phyloP scores from a whole-genome alignment of 345 rosid genomes.

The Psidium friedrichsthalianum region DNA sequence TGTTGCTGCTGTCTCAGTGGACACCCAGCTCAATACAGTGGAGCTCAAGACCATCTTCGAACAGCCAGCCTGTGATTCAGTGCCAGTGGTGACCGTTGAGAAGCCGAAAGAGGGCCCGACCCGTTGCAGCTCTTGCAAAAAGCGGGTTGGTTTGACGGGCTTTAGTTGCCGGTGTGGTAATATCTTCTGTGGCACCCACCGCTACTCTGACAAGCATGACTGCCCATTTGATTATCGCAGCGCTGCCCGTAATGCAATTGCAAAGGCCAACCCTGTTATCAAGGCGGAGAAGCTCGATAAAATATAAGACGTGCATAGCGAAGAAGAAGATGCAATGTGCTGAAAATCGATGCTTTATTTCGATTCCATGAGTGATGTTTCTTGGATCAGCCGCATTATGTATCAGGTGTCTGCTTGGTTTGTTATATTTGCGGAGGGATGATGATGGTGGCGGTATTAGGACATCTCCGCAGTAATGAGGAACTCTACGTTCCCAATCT shows the following conservation, averaged over 20 bases:
- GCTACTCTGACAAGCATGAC: conserved; percentile 75
- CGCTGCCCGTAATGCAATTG: conserved; percentile 75
- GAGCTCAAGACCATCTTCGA: conserved; percentile 32
- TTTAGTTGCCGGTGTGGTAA: conserved; percentile 77
- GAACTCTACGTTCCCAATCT: conserved; percentile 16
- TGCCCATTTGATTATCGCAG: conserved; percentile 72
- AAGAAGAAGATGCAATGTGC: neutral
- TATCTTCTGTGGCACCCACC: conserved; percentile 70
- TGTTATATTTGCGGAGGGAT: conserved; percentile 11
- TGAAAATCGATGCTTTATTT: conserved; percentile 16
- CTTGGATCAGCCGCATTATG: conserved; percentile 15
- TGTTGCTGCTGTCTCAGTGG: conserved; percentile 22
- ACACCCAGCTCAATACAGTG: conserved; percentile 23
- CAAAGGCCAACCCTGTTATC: conserved; percentile 80
- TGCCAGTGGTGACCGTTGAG: conserved; percentile 19
- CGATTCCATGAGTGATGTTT: conserved; percentile 3
- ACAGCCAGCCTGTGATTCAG: conserved; percentile 25
- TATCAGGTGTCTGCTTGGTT: conserved; percentile 22
- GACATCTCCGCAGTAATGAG: conserved; percentile 13
- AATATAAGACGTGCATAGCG: conserved; percentile 20
- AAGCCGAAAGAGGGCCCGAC: conserved; percentile 68
- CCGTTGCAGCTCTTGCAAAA: conserved; percentile 66
- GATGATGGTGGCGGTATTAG: conserved; percentile 6
- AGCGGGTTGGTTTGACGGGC: conserved; percentile 76
- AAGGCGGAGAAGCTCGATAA: conserved; percentile 93